These are phyloP conservation scores for Curvularia sp. DNA, from an alignment of 2,329 filamentous ascomycete genomes.

Conservation along the genomic window DNA sequence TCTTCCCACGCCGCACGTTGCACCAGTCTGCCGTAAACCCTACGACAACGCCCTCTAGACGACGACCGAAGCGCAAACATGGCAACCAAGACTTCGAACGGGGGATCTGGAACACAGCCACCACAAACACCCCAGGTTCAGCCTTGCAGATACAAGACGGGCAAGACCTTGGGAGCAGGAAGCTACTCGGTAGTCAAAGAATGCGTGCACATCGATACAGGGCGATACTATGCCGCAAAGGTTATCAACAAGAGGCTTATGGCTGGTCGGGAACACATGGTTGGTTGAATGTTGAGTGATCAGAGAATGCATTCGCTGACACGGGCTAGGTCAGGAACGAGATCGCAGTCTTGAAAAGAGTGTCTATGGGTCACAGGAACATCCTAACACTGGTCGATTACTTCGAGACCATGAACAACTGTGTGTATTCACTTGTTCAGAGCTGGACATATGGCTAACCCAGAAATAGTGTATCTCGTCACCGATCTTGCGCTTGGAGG, in stretches of 20 bases:
- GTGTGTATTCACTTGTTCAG: constrained; percentile 53
- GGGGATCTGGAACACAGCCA: constrained; percentile 42
- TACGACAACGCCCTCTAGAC: neutral
- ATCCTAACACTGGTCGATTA: constrained; percentile 98
- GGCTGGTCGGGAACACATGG: constrained; percentile 98
- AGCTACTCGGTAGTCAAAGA: constrained; percentile 99
- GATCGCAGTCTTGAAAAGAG: constrained; percentile 94
- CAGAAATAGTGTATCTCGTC: constrained; percentile 78
- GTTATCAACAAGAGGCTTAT: constrained; percentile 99
- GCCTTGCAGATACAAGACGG: constrained; percentile 97
- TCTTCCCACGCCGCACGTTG: constrained; percentile 3
- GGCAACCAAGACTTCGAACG: constrained; percentile 39
- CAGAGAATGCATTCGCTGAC: constrained; percentile 17
- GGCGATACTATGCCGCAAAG: constrained; percentile 97
- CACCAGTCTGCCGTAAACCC: constrained; percentile 2
- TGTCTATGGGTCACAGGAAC: constrained; percentile 99
- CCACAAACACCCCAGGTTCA: constrained; percentile 69
- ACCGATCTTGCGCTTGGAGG: constrained; percentile 95
- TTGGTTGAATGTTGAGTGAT: constrained; percentile 51
- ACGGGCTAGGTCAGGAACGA: constrained; percentile 85
- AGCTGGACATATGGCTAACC: constrained; percentile 16
- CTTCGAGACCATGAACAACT: constrained; percentile 99
- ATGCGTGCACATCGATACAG: constrained; percentile 97
- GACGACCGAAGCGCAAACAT: neutral
- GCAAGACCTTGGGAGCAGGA: constrained; percentile 94